These are phyloP conservation scores for Salicornia ramosissima DNA, from an alignment of 148 eudicot genomes.

Conservation along the genomic window DNA sequence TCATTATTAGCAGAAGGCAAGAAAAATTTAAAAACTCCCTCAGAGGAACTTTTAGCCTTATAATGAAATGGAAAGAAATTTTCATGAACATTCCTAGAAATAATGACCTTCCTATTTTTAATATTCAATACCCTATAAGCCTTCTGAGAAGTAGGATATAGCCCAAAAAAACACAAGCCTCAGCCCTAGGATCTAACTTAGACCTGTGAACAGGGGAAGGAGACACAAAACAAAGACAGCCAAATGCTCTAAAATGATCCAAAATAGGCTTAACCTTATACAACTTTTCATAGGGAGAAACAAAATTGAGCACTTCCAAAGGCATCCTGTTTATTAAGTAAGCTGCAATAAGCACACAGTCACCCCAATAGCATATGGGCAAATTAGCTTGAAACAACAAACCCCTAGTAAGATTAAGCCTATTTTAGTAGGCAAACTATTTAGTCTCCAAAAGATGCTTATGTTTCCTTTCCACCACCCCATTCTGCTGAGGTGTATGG, in stretches of 20 bases:
- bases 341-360: too few species aligned
- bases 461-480: conserved; percentile 9
- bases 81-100: neutral
- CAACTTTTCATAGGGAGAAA: neutral
- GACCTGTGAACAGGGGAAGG: neutral
- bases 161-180: conserved; percentile 1
- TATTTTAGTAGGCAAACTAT: too few species aligned
- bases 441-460: conserved; percentile 2
- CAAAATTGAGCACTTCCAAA: too few species aligned
- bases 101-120: neutral
- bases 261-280: neutral
- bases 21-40: neutral
- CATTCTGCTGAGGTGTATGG: conserved; percentile 14
- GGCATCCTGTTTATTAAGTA: too few species aligned
- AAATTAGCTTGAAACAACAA: neutral
- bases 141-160: neutral
- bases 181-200: neutral
- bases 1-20: neutral
- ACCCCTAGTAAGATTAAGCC: neutral
- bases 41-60: neutral
- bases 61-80: neutral
- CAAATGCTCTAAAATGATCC: neutral
- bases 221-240: neutral
- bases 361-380: too few species aligned
- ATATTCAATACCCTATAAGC: neutral